phyloP scores from a whole-genome alignment of 2,329 filamentous ascomycete species.

The Apiospora marii region DNA sequence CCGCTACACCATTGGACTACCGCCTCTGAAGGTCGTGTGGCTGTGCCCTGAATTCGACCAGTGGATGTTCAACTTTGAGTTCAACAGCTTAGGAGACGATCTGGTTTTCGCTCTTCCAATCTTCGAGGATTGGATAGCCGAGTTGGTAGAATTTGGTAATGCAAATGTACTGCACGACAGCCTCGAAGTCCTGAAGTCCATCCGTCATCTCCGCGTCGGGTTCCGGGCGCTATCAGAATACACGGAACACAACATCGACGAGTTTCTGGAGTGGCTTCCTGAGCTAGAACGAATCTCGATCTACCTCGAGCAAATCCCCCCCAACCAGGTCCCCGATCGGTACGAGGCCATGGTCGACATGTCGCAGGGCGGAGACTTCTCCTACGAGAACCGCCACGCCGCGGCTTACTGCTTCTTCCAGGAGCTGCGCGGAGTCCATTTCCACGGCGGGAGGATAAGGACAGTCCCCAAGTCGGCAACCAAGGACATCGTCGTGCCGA shows the following conservation, averaged over 20 bases:
- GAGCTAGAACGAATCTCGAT: not conserved
- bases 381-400: not conserved
- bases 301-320: not conserved
- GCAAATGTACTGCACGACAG: not conserved
- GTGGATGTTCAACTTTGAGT: conserved; percentile 15
- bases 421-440: not conserved
- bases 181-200: not conserved
- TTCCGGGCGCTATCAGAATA: not conserved
- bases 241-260: not conserved
- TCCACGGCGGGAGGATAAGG: not conserved
- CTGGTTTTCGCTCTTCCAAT: not conserved
- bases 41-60: not conserved
- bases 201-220: not conserved
- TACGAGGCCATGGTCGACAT: not conserved
- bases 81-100: not conserved
- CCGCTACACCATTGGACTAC: not conserved
- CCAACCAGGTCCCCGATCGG: not conserved
- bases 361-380: not conserved
- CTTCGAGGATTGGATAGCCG: not conserved
- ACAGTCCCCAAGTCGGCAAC: not conserved
- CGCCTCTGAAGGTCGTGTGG: not conserved
- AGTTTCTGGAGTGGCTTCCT: not conserved
- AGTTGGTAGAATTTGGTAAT: not conserved
- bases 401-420: conserved; percentile 1
- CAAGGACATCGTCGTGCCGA: not conserved